Evolutionary conservation across 768 basidiomycete genomes (phyloP), one percentile per base, ranked within the genome.

Genomic region (Tricholoma flavovirens): DNA sequence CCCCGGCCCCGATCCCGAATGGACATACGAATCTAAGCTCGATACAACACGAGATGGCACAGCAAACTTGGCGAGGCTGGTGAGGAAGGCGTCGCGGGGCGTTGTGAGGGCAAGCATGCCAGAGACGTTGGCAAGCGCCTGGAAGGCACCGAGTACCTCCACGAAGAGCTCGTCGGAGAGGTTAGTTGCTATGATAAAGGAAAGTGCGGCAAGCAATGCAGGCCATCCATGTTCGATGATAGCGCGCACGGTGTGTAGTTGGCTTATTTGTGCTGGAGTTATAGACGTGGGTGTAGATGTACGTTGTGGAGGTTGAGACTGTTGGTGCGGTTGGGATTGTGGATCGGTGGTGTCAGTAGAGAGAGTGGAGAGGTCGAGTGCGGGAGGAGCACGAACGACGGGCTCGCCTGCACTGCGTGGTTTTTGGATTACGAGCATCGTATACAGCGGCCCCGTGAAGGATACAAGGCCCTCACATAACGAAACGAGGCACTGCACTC

Each of bases 221-320:
- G 96, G 96, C 95, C 95, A 99, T 0, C 87, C 88, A 46, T 81
- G 83, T 38, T 88, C 87, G 38, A 96, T 80, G 82, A 98, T 94
- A 30, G 81, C 83, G 49, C 82, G 78, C 0, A 90, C 83, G 8
- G 83, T 79, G 7, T 67, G 67, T 9, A 94, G 79, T n/a, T 86
- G 82, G 26, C 29, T 49, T n/a, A 49, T 30, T 49, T 49, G 46
- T 6, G 26, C 46, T n/a, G 46, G 6, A 8, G 46, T 49, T n/a
- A 5, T 9, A 7, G 29, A 17, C 2, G 43, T 12, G 5, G 46
- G 26, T 30, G 46, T n/a, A 6, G 46, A 10, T 9, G 14, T 7
- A 7, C 12, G 46, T 29, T 29, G 46, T n/a, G 26, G 45, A 5
- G 11, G 26, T 30, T 49, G 46, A 7, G 26, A 3, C 17, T n/a